These are phyloP conservation scores for Penicillium decumbens DNA, from an alignment of 2,329 filamentous ascomycete genomes.

Conservation along the genomic window DNA sequence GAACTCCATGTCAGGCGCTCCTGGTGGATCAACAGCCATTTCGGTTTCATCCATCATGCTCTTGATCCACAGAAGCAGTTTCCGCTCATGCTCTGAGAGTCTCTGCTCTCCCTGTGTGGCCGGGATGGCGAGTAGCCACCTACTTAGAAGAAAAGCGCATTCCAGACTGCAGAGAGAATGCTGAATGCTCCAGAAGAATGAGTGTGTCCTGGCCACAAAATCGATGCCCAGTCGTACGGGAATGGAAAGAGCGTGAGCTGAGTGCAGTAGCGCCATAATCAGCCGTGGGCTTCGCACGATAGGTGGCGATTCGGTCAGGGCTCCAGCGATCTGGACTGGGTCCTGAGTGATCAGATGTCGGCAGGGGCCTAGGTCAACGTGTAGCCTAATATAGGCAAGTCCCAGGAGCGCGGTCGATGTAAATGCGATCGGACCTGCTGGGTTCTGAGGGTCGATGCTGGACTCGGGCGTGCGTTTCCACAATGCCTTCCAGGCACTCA, in stretches of 20 bases:
- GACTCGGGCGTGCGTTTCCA: slow-evolving; percentile 53
- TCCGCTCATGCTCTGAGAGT: slow-evolving; percentile 46
- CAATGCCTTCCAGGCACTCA: slow-evolving; percentile 49
- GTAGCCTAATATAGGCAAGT: slow-evolving; percentile 46
- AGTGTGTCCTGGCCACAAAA: slow-evolving; percentile 51
- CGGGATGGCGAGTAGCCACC: slow-evolving; percentile 46
- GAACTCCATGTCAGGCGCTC: slow-evolving; percentile 41
- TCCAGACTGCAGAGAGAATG: slow-evolving; percentile 53
- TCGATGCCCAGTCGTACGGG: slow-evolving; percentile 52
- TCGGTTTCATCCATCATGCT: slow-evolving; percentile 50
- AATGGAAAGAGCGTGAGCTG: slow-evolving; percentile 53
- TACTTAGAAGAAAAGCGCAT: slow-evolving; percentile 48
- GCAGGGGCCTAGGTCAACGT: slow-evolving; percentile 47
- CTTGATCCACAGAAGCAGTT: slow-evolving; percentile 47
- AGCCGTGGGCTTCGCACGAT: slow-evolving; percentile 44
- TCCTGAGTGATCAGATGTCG: slow-evolving; percentile 48
- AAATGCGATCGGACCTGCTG: slow-evolving; percentile 52
- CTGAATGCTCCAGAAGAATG: slow-evolving; percentile 54
- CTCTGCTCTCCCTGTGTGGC: slow-evolving; percentile 41
- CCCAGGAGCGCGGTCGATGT: slow-evolving; percentile 48
- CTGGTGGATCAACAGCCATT: slow-evolving; percentile 40
- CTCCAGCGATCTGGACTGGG: slow-evolving; percentile 44
- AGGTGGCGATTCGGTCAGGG: slow-evolving; percentile 42
- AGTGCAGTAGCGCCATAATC: slow-evolving; percentile 50
- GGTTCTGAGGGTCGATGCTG: slow-evolving; percentile 51